Percentiles rank a stretch among this genome's conserved stretches.
phyloP scores from a whole-genome alignment of 2,329 filamentous ascomycete species.

The Penicillium hordei region DNA sequence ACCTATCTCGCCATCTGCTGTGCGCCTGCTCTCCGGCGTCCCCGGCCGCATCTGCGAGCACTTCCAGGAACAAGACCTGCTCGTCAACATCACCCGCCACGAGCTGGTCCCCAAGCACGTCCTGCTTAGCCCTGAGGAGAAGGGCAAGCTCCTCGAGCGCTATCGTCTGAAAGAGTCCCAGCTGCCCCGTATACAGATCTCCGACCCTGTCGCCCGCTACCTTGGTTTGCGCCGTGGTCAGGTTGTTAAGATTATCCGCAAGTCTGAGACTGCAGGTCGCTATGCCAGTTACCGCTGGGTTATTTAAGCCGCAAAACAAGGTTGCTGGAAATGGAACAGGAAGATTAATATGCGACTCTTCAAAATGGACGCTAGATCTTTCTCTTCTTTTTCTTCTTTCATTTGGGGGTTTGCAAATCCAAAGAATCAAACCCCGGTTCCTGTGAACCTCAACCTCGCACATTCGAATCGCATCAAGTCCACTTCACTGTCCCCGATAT shows the following conservation, averaged over 20 bases:
- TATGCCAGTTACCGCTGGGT: slow-evolving; percentile 91
- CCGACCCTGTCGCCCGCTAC: slow-evolving; percentile 91
- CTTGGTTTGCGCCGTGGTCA: slow-evolving; percentile 85
- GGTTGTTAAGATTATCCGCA: slow-evolving; percentile 97
- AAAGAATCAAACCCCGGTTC: neutral
- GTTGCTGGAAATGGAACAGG: neutral
- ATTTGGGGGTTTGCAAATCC: neutral
- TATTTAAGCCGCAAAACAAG: slow-evolving; percentile 34
- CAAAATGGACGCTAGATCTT: neutral
- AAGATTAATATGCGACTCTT: neutral
- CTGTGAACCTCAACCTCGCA: slow-evolving; percentile 3
- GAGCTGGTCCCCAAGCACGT: slow-evolving; percentile 95
- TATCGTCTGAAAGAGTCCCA: slow-evolving; percentile 98
- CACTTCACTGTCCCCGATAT: slow-evolving; percentile 6
- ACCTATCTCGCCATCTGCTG: slow-evolving; percentile 78
- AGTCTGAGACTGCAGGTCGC: slow-evolving; percentile 89
- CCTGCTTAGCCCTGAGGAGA: slow-evolving; percentile 85
- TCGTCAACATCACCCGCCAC: slow-evolving; percentile 98
- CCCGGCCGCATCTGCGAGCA: slow-evolving; percentile 82
- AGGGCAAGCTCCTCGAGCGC: slow-evolving; percentile 76
- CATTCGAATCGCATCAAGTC: slow-evolving; percentile 9
- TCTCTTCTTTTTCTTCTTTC: neutral
- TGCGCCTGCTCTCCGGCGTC: slow-evolving; percentile 79
- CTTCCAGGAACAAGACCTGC: slow-evolving; percentile 91
- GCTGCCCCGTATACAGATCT: slow-evolving; percentile 84